These are phyloP conservation scores for Ormosia semicastrata DNA, from an alignment of 306 rosid species.

Conservation along the genomic window DNA sequence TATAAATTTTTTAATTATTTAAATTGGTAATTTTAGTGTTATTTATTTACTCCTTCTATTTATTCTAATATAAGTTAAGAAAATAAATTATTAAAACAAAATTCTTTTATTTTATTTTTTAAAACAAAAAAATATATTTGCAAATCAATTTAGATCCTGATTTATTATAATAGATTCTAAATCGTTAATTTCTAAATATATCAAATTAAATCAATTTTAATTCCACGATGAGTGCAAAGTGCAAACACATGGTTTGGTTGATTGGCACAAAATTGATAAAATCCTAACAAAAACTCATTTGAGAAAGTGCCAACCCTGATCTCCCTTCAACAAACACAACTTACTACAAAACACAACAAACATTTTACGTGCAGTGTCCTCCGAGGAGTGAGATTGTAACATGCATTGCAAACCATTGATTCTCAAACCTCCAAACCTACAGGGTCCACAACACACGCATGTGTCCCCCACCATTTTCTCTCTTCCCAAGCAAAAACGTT, in stretches of 20 bases:
- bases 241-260: neutral
- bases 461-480: conserved; percentile 7
- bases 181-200: neutral
- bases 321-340: neutral
- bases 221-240: neutral
- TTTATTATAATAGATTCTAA: no score
- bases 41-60: no score
- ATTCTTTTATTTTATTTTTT: no score
- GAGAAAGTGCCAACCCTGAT: neutral
- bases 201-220: neutral
- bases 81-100: no score
- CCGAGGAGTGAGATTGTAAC: neutral
- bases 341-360: neutral
- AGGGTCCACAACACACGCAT: neutral
- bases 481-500: neutral
- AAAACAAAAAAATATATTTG: no score
- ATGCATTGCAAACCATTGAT: conserved; percentile 20
- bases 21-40: no score
- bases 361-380: neutral
- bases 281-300: neutral
- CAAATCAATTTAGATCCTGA: no score
- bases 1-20: no score
- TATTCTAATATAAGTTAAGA: no score
- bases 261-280: neutral
- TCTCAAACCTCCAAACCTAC: neutral